Percentiles rank a stretch among this genome's conserved stretches.
Evolutionary conservation across 371 early-diverging fungal species (phyloP).

Genomic region (Syncephalastrum monosporum): DNA sequence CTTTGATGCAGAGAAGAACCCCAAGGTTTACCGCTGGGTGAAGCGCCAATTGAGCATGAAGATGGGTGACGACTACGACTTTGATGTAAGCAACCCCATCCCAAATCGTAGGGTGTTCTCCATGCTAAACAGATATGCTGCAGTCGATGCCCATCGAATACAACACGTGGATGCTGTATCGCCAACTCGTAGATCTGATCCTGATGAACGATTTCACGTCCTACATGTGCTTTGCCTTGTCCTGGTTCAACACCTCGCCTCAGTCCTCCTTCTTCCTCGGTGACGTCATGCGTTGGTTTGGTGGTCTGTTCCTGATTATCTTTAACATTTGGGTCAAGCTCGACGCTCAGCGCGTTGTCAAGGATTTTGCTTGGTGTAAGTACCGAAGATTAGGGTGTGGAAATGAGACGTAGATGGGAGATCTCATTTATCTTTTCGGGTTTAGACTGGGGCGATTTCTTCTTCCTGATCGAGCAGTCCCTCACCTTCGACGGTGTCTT

Average conservation of each 20-base stretch:
- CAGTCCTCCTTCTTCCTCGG: conserved; percentile 50
- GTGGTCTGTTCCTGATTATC: conserved; percentile 74
- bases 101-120: background rate
- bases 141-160: conserved; percentile 87
- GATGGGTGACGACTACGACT: conserved; percentile 86
- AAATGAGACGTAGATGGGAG: background rate
- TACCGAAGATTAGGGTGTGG: conserved; percentile 9
- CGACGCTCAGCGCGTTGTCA: conserved; percentile 95
- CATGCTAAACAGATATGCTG: conserved; percentile 4
- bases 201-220: conserved; percentile 89
- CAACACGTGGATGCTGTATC: conserved; percentile 94
- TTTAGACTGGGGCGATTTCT: conserved; percentile 97
- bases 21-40: conserved; percentile 62
- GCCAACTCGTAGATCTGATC: conserved; percentile 91
- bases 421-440: background rate
- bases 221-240: conserved; percentile 83
- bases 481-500: conserved; percentile 93
- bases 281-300: conserved; percentile 71
- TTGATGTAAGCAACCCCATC: conserved; percentile 50
- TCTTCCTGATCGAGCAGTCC: conserved; percentile 87
- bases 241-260: conserved; percentile 61
- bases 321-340: conserved; percentile 96
- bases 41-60: conserved; percentile 74
- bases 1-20: conserved; percentile 54
- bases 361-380: conserved; percentile 97